Evolutionary conservation across 768 basidiomycete genomes (phyloP), one percentile per base, ranked within the genome.

Genomic region (Boletus rubroflammeus): DNA sequence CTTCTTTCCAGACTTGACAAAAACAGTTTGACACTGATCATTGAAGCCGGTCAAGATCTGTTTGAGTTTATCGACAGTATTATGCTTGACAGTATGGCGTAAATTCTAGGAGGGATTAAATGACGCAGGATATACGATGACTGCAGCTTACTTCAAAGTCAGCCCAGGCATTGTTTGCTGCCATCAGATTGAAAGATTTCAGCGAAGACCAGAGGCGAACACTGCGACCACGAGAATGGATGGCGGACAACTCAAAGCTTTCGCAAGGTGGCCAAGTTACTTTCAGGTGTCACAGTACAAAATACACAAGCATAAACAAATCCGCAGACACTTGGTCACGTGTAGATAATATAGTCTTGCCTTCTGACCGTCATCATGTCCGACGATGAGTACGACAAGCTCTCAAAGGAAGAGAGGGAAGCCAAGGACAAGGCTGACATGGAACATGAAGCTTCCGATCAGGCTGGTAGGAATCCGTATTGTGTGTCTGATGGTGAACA

Each of bases 41-140:
- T 90, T 91, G 61, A 93, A 77, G 25, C 85, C 86, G 36, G 76
- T 70, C 53, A 93, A 76, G 61, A 93, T 89, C 66, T 87, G 85
- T 70, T 93, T 93, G 59, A 93, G 81, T 71, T 78, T 84, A 70
- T 92, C 90, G 58, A 93, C 92, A 7, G 90, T 93, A 72, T 92
- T 88, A 68, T 77, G 78, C 72, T 81, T 83, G 67, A 93, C 77
- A 56, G 73, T 79, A 73, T 86, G 82, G 63, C 86, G 83, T 64
- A 89, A 73, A 66, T 77, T 76, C 90, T 91, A 70, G 55, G 60
- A 65, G 56, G 55, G 32, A 50, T 56, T 64, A 48, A 68, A 53
- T 45, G 58, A 53, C 56, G 57, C 49, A 10, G 47, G 26, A 42
- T 42, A 46, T 3, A 59, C 47, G 34, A 54, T 11, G 51, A 42